Percentiles rank a stretch among this genome's conserved stretches.
phyloP scores from a whole-genome alignment of 2,329 filamentous ascomycete genomes.

The Grosmannia penicillata region DNA sequence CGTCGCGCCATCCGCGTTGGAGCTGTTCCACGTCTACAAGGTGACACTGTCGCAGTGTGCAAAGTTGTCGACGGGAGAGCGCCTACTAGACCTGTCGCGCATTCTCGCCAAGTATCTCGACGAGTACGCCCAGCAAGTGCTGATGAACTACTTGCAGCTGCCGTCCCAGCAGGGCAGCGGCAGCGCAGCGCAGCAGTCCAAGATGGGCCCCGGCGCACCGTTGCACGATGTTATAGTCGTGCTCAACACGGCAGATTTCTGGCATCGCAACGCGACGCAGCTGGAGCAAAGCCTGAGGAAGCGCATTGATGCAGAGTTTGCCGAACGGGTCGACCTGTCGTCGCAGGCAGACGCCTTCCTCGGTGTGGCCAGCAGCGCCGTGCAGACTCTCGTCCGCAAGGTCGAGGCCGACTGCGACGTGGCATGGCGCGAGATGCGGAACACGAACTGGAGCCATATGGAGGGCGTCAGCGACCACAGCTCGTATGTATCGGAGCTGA shows the following conservation, averaged over 20 bases:
- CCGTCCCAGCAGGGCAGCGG: background rate
- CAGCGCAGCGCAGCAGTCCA: no score
- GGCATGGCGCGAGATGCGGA: conserved; percentile 93
- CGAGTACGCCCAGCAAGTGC: conserved; percentile 84
- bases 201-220: conserved; percentile 10
- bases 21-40: conserved; percentile 95
- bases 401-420: conserved; percentile 74
- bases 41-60: conserved; percentile 86
- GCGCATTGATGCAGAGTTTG: conserved; percentile 68
- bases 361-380: conserved; percentile 78
- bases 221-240: conserved; percentile 73
- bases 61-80: conserved; percentile 82
- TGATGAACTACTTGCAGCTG: conserved; percentile 52
- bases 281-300: conserved; percentile 90
- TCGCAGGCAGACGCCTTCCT: conserved; percentile 92
- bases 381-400: conserved; percentile 68
- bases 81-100: conserved; percentile 69
- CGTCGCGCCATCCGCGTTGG: conserved; percentile 86
- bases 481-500: conserved; percentile 72
- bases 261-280: conserved; percentile 83
- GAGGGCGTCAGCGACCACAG: conserved; percentile 90
- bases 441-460: conserved; percentile 88
- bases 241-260: conserved; percentile 94
- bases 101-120: conserved; percentile 89
- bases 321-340: conserved; percentile 68